Evolutionary conservation across 2,329 filamentous ascomycete species (phyloP).

Genomic region (Diaporthe ampelina): DNA sequence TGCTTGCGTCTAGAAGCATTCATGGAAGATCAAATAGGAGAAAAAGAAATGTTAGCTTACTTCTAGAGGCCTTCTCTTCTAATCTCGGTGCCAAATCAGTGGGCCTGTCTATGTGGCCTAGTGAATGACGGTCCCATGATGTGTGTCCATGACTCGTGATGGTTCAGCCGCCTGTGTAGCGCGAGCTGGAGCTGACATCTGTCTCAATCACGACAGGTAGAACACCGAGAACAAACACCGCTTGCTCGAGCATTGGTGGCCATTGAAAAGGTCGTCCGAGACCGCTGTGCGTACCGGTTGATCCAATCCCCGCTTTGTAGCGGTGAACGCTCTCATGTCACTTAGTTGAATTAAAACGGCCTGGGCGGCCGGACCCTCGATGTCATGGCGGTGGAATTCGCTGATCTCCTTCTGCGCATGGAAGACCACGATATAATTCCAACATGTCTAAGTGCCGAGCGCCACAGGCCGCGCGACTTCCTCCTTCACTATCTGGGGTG

Average conservation of each 20-base stretch:
- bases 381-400: constrained; percentile 37
- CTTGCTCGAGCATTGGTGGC: not conserved
- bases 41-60: not conserved
- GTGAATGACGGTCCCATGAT: no score
- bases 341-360: not conserved
- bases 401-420: constrained; percentile 33
- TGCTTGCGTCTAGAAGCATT: not conserved
- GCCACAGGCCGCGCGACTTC: constrained; percentile 39
- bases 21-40: no score
- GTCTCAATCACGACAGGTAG: constrained; percentile 22
- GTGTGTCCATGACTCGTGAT: not conserved
- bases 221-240: not conserved
- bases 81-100: no score
- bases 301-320: no score
- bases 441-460: constrained; percentile 40
- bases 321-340: not conserved
- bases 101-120: not conserved
- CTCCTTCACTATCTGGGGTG: constrained; percentile 41
- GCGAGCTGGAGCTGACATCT: not conserved
- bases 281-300: not conserved
- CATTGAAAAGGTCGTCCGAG: constrained; percentile 10
- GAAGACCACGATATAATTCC: constrained; percentile 42
- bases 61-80: no score
- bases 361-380: not conserved
- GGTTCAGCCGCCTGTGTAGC: constrained; percentile 27